These are phyloP conservation scores for Termitomyces sp. DNA, from an alignment of 768 basidiomycete genomes.

Conservation along the genomic window DNA sequence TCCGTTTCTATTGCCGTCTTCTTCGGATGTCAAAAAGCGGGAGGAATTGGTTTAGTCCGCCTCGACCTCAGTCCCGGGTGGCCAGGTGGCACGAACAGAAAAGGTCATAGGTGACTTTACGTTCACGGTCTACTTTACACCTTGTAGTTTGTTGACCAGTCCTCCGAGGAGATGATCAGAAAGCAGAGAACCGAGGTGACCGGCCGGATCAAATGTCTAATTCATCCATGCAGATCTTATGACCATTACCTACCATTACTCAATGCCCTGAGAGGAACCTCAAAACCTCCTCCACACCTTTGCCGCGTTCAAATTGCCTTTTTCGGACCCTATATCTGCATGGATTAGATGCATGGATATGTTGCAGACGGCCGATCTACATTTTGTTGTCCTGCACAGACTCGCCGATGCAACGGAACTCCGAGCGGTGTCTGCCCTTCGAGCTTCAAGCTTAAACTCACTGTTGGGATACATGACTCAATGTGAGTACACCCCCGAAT, in stretches of 20 bases:
- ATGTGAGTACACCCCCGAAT: neutral
- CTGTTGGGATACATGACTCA: neutral
- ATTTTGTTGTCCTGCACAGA: neutral
- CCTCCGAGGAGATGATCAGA: slow-evolving; percentile 1
- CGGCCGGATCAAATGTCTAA: neutral
- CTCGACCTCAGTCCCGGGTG: neutral
- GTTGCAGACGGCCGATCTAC: neutral
- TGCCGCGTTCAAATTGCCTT: neutral
- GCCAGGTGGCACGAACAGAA: neutral
- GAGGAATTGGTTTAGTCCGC: neutral
- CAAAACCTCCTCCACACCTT: neutral
- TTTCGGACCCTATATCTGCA: neutral
- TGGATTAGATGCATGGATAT: neutral
- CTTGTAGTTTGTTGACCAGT: neutral
- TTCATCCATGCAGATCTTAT: neutral
- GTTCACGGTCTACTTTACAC: neutral
- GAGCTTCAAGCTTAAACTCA: neutral
- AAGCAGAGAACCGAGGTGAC: slow-evolving; percentile 1
- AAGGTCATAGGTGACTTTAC: neutral
- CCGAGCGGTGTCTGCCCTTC: neutral
- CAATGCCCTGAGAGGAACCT: neutral
- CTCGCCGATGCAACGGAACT: neutral
- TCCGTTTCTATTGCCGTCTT: neutral
- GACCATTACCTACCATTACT: neutral
- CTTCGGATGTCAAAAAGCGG: neutral